Evolutionary conservation across 2,329 filamentous ascomycete species (phyloP).

Genomic region (Epichloe glyceriae): DNA sequence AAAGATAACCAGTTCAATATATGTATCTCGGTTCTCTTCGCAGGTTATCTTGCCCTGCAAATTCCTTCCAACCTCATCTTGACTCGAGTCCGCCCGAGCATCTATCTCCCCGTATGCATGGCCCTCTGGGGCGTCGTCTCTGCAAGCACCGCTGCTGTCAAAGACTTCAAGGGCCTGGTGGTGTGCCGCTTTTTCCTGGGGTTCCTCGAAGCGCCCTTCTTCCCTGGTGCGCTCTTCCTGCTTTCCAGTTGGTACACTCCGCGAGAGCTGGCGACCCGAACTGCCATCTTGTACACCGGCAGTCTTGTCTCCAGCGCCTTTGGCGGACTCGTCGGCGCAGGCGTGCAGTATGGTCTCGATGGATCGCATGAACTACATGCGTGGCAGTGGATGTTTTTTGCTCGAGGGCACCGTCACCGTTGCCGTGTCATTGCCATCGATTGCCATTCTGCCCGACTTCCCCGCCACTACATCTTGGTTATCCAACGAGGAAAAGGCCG

Average conservation of each 20-base stretch:
- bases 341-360: slow-evolving; percentile 22
- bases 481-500: slow-evolving; percentile 12
- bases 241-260: slow-evolving; percentile 42
- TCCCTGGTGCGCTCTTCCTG: slow-evolving; percentile 23
- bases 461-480: slow-evolving; percentile 28
- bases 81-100: slow-evolving; percentile 26
- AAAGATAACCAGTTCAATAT: slow-evolving; percentile 3
- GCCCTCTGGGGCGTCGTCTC: slow-evolving; percentile 25
- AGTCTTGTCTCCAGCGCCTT: slow-evolving; percentile 25
- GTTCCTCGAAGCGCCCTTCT: slow-evolving; percentile 27
- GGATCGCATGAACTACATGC: slow-evolving; percentile 14
- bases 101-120: slow-evolving; percentile 28
- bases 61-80: slow-evolving; percentile 28
- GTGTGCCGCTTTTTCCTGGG: slow-evolving; percentile 27
- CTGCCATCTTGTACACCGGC: slow-evolving; percentile 32
- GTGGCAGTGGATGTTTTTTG: slow-evolving; percentile 22
- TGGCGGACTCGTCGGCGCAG: slow-evolving; percentile 30
- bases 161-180: slow-evolving; percentile 29
- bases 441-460: slow-evolving; percentile 17
- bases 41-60: slow-evolving; percentile 21
- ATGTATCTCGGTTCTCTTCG: slow-evolving; percentile 22
- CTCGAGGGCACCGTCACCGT: slow-evolving; percentile 19
- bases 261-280: slow-evolving; percentile 30
- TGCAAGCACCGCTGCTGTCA: slow-evolving; percentile 26
- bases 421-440: slow-evolving; percentile 12